Percentiles rank a stretch among this genome's conserved stretches.
Evolutionary conservation across 2,329 filamentous ascomycete species (phyloP).

Genomic region (Penicillium occitanis): DNA sequence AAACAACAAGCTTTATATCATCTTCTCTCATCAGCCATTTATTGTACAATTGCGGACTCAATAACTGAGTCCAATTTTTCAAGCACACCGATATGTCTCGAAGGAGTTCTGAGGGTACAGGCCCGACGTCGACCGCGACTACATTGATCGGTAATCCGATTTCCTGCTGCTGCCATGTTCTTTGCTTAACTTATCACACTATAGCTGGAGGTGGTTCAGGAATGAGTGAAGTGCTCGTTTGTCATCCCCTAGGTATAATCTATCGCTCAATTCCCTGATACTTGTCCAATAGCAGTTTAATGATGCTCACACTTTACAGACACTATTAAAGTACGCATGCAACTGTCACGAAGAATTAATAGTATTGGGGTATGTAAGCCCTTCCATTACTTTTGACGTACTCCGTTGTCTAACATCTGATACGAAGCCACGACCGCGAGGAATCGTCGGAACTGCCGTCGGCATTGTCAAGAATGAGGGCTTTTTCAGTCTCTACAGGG

Average conservation of each 20-base stretch:
- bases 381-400: not conserved
- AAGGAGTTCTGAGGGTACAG: not conserved
- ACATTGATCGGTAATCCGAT: not conserved
- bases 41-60: not conserved
- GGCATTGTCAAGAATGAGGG: slow-evolving; percentile 90
- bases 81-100: not conserved
- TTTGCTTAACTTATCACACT: not conserved
- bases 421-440: not conserved
- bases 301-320: slow-evolving; percentile 51
- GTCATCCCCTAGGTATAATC: slow-evolving; percentile 80
- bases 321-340: slow-evolving; percentile 99
- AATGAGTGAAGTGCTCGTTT: slow-evolving; percentile 98
- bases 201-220: slow-evolving; percentile 91
- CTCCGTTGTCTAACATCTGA: not conserved
- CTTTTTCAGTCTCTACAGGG: slow-evolving; percentile 91
- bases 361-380: slow-evolving; percentile 65
- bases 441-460: slow-evolving; percentile 60
- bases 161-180: not conserved
- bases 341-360: slow-evolving; percentile 82
- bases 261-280: slow-evolving; percentile 24
- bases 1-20: not conserved
- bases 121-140: not conserved
- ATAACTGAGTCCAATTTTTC: not conserved
- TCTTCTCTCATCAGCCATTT: not conserved
- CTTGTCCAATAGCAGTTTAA: not conserved